Evolutionary conservation across 352 stramenopile species (phyloP), one percentile per base, ranked within the genome.

Genomic region (Blastocystis sp.): DNA sequence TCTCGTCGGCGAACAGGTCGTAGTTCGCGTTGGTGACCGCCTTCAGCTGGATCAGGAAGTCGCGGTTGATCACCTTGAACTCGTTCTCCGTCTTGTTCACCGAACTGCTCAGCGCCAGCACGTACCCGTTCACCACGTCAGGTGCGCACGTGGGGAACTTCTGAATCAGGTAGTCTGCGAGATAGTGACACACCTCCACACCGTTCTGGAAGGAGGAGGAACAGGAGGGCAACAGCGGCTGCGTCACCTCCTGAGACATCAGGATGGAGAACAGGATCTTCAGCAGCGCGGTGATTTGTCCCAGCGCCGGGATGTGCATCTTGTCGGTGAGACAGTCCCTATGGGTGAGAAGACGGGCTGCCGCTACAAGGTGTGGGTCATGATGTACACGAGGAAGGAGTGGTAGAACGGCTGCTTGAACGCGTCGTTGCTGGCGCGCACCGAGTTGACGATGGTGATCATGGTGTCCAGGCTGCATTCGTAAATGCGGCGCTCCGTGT

Each of bases 11-110:
- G 21, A 82, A 89, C 34, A 91, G 89, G 70, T 94, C 94, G 34
- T 91, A 91, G 78, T 91, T 92, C 71, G 90, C 91, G 76, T 93
- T 69, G 40, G 88, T 90, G n/a, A 87, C 81, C 68, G 91, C 91
- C 79, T 95, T 98, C 76, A 99, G 92, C 89, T 98, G 95, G 76
- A 99, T 97, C 42, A 99, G 93, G 92, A 99, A 99, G 91, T 99
- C 97, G 89, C 97, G 94, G 92, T 99, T 99, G 92, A 99, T 99
- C 61, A 94, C 94, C 65, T 93, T 91, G 64, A 98, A 91, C 89
- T 99, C 96, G 92, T 98, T 98, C 40, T 94, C 95, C 80, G 97
- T 92, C 90, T 99, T 95, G 89, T 99, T 98, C 91, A 98, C 96
- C 11, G 95, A 95, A 52, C 97, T 92, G 11, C 99, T 95, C 90